Conservation (phyloP, 768 basidiomycete species). For the Boletus subparvulus region DNA sequence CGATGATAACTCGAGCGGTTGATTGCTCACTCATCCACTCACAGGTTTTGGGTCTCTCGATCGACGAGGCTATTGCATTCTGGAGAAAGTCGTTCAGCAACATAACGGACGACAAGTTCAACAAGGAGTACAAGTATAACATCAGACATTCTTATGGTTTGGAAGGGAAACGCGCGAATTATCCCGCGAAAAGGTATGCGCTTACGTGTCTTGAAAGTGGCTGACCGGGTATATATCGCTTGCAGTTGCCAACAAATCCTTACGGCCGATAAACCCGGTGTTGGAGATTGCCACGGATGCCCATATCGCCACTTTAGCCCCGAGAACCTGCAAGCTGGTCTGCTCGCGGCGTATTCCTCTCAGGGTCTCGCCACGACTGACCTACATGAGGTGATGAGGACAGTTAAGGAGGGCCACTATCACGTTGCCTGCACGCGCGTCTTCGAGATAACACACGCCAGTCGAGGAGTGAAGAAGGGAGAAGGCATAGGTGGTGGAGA, state of each 20-base stretch:
- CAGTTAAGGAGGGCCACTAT: conserved; percentile 77
- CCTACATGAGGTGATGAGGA: conserved; percentile 77
- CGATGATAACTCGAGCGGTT: conserved; percentile 1
- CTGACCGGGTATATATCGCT: not conserved
- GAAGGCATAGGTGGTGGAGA: conserved; percentile 86
- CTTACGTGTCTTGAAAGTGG: not conserved
- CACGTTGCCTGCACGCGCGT: conserved; percentile 97
- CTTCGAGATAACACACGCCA: conserved; percentile 88
- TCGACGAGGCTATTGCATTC: conserved; percentile 91
- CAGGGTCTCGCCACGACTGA: conserved; percentile 67
- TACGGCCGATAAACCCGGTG: conserved; percentile 60
- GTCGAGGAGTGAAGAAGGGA: conserved; percentile 75
- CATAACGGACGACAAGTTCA: conserved; percentile 92
- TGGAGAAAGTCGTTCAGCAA: conserved; percentile 85
- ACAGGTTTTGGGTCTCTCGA: conserved; percentile 87
- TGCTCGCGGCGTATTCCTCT: conserved; percentile 65
- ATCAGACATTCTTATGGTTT: conserved; percentile 93
- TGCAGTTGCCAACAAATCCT: conserved; percentile 88
- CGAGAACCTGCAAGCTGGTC: conserved; percentile 76
- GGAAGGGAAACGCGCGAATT: conserved; percentile 93
- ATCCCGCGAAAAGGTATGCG: conserved; percentile 82
- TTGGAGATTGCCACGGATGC: conserved; percentile 79
- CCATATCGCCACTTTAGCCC: conserved; percentile 88
- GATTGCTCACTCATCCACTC: not conserved
- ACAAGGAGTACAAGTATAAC: conserved; percentile 97